Conservation (phyloP, 1,284 basidiomycete genomes). For the Paramarasmius palmivorus region DNA sequence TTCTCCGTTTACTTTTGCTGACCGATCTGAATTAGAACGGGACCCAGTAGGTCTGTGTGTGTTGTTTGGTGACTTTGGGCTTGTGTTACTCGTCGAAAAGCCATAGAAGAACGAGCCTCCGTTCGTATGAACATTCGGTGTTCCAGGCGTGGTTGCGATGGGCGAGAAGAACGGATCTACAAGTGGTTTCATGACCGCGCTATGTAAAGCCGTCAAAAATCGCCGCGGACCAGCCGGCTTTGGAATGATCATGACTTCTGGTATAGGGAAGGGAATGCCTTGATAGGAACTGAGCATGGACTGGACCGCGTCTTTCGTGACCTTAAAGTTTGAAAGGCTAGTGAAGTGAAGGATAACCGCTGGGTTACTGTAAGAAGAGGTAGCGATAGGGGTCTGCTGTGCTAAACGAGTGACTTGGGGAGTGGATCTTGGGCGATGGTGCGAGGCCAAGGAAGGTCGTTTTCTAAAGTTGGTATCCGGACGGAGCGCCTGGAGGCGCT, state of each 20-base stretch:
- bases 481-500: constrained; percentile 65
- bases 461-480: constrained; percentile 60
- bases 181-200: constrained; percentile 78
- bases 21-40: constrained; percentile 61
- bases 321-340: constrained; percentile 84
- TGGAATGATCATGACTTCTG: constrained; percentile 92
- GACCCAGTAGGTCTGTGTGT: constrained; percentile 46
- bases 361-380: constrained; percentile 31
- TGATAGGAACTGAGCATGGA: constrained; percentile 55
- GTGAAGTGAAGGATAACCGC: constrained; percentile 88
- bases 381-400: constrained; percentile 39
- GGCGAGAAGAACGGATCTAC: constrained; percentile 90
- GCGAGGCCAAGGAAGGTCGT: constrained; percentile 70
- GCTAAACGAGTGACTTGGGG: constrained; percentile 62
- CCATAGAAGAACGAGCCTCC: constrained; percentile 44
- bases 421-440: constrained; percentile 77
- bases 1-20: constrained; percentile 44
- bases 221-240: constrained; percentile 94
- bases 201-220: constrained; percentile 87
- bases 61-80: constrained; percentile 35
- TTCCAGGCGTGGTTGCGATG: constrained; percentile 88
- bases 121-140: constrained; percentile 53
- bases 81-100: constrained; percentile 21
- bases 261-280: constrained; percentile 45
- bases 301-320: constrained; percentile 84